A percentile compares a stretch with the other conserved stretches of the same genome.
Conservation (phyloP, 441 rosid genomes). For the Eugenia klotzschiana region DNA sequence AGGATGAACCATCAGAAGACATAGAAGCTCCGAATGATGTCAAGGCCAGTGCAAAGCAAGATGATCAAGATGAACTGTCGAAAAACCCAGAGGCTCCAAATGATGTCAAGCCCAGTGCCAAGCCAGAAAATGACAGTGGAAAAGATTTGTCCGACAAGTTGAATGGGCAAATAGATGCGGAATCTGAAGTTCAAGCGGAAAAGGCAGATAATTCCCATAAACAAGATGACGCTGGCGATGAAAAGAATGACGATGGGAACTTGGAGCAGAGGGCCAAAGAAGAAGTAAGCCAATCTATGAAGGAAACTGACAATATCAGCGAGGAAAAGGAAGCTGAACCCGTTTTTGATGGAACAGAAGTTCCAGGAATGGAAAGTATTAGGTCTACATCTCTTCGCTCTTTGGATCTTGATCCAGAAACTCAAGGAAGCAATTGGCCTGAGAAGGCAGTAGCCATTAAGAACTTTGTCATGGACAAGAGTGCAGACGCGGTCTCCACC, state of each 20-base stretch:
- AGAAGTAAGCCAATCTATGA: conserved; percentile 10
- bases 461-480: conserved; percentile 52
- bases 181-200: not conserved
- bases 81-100: conserved; percentile 12
- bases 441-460: conserved; percentile 52
- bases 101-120: conserved; percentile 3
- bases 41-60: not conserved
- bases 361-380: conserved; percentile 29
- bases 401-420: conserved; percentile 16
- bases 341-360: conserved; percentile 36
- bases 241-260: conserved; percentile 4
- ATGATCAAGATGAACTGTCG: conserved; percentile 1
- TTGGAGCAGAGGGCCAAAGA: conserved; percentile 16
- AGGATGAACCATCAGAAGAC: not conserved
- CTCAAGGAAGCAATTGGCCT: conserved; percentile 44
- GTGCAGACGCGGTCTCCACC: conserved; percentile 45
- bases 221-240: conserved; percentile 8
- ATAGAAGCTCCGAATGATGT: not conserved
- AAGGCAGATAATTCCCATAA: conserved; percentile 4
- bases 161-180: not conserved
- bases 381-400: conserved; percentile 18
- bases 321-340: conserved; percentile 28
- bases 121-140: conserved; percentile 1
- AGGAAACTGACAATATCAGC: conserved; percentile 3
- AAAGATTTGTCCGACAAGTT: conserved; percentile 1